Conservation (phyloP, 345 rosid genomes). For the Populus nigra region DNA sequence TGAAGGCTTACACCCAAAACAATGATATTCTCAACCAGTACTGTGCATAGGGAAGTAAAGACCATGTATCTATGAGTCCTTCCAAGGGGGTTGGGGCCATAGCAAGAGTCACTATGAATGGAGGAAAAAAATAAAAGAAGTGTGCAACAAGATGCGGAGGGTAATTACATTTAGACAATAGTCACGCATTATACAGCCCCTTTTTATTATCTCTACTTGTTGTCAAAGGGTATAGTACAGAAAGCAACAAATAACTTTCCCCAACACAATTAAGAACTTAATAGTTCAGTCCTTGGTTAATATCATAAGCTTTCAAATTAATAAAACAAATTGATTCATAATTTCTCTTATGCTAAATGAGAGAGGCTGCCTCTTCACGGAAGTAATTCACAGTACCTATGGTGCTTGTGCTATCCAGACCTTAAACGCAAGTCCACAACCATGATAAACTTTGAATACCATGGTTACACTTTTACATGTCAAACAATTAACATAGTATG, state of each 20-base stretch:
- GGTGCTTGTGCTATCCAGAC: constrained; percentile 2
- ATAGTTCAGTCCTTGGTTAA: background rate
- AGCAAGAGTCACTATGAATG: background rate
- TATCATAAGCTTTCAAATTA: background rate
- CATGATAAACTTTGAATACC: background rate
- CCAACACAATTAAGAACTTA: background rate
- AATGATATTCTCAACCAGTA: background rate
- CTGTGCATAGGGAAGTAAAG: background rate
- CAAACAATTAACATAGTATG: background rate
- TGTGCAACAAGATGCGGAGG: background rate
- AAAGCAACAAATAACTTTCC: background rate
- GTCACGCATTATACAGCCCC: background rate
- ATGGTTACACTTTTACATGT: background rate
- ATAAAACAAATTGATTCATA: background rate
- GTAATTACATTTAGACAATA: background rate
- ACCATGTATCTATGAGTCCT: background rate
- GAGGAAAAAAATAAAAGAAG: background rate
- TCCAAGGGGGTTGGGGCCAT: background rate
- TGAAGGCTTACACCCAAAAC: background rate
- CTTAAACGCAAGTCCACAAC: background rate
- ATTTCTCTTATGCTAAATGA: background rate
- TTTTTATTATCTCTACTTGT: background rate
- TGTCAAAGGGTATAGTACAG: background rate
- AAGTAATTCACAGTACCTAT: constrained; percentile 4
- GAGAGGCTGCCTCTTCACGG: background rate